Conservation (phyloP, 495 filamentous ascomycete genomes). For the Penicillium pancosmium region DNA sequence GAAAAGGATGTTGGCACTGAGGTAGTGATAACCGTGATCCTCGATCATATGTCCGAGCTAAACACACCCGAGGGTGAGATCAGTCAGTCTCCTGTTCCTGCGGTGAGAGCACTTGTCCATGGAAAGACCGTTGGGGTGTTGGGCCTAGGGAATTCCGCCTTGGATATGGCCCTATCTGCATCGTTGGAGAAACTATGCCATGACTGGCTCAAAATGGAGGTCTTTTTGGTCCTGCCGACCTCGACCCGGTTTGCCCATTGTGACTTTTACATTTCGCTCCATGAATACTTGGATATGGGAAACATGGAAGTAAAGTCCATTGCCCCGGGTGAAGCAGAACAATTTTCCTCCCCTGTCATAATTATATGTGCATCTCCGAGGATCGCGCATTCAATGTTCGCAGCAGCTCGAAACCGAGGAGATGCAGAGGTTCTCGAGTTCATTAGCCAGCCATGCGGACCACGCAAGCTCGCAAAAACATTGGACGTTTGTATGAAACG, state of each 20-base stretch:
- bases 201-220: conserved; percentile 17
- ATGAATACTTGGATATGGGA: conserved; percentile 6
- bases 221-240: conserved; percentile 4
- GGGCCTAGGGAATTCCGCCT: conserved; percentile 6
- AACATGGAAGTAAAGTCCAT: conserved; percentile 7
- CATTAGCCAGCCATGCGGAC: conserved; percentile 51
- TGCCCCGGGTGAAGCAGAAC: background rate
- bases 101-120: background rate
- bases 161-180: conserved; percentile 11
- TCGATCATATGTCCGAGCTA: conserved; percentile 10
- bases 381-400: conserved; percentile 12
- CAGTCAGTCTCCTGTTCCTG: background rate
- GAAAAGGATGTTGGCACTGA: conserved; percentile 46
- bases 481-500: conserved; percentile 38
- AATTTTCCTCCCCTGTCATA: conserved; percentile 1
- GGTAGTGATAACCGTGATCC: conserved; percentile 47
- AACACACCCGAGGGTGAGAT: background rate
- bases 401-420: background rate
- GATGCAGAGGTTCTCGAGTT: conserved; percentile 22
- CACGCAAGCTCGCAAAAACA: conserved; percentile 57
- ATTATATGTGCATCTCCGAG: conserved; percentile 10
- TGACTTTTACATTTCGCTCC: conserved; percentile 19
- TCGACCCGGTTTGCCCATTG: conserved; percentile 6
- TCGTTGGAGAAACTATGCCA: conserved; percentile 18
- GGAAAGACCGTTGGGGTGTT: conserved; percentile 18